Evolutionary conservation across 768 basidiomycete genomes (phyloP), one percentile per base, ranked within the genome.

Genomic region (Rossbeevera mucosa): DNA sequence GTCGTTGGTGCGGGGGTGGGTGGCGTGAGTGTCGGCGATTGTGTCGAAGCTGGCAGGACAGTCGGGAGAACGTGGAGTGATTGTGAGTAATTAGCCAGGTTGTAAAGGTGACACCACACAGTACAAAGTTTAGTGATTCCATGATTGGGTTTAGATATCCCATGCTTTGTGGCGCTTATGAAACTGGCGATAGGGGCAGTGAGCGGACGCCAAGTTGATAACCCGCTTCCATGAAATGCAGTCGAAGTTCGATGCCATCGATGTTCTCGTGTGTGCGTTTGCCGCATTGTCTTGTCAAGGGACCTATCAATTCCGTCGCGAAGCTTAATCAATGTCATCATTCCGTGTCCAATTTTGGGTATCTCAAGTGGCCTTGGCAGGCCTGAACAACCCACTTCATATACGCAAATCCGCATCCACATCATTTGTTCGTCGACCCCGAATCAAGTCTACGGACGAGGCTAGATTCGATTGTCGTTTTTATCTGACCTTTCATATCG

Each of bases 1-100:
- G 74, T 93, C 3, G 70, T 88, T 7, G 94, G 94, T n/a, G 88
- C 90, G 11, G 89, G 91, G 2, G 86, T 92, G 28, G 82, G 82
- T 0, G 93, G 93, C 2, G 88, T 93, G 3, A 93, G 93, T 59
- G 79, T 94, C 1, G 85, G 83, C 7, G 93, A 95, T 62, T 94
- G 92, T 65, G 77, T 94, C 11, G 81, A 84, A 59, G 81, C 82
- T 5, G 93, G 87, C 13, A 80, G 84, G 64, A 72, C 67, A 20
- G 85, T 72, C 47, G 82, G 80, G 38, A 63, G 48, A 31, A 55
- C 50, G 25, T 81, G 80, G 79, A 45, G 48, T 47, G 68, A 70
- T 44, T 47, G 60, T 62, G 54, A 56, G 58, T 61, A 40, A 52
- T 16, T 22, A 33, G 42, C 40, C 46, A 28, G 46, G 36, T 58